Evolutionary conservation across 2,329 filamentous ascomycete species (phyloP).

Genomic region (Ceratocystis huliohia): DNA sequence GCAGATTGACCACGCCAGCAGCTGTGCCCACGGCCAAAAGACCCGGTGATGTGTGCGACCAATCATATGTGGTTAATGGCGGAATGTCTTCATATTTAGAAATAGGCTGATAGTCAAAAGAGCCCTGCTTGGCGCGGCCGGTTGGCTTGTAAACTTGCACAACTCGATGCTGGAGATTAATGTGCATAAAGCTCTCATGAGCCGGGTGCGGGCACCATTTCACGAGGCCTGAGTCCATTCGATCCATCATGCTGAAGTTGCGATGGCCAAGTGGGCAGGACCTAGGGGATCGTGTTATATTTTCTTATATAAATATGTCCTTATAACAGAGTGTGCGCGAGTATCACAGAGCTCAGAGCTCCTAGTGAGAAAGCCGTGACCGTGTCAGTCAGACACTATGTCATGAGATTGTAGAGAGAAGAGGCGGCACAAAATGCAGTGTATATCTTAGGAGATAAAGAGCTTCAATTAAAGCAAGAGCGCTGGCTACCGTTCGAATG

Average conservation of each 20-base stretch:
- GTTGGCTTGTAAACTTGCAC: conserved; percentile 52
- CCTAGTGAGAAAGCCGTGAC: not conserved
- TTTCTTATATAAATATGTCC: not conserved
- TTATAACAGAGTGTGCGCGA: not conserved
- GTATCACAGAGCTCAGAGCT: not conserved
- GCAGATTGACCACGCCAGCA: conserved; percentile 60
- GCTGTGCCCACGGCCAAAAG: conserved; percentile 64
- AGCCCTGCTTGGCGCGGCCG: conserved; percentile 43
- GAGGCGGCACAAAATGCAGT: not conserved
- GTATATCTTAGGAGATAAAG: too few relatives aligned
- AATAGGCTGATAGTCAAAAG: conserved; percentile 45
- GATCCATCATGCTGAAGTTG: conserved; percentile 36
- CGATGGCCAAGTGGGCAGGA: not conserved
- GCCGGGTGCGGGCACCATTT: conserved; percentile 52
- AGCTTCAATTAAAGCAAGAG: not conserved
- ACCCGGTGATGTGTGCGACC: conserved; percentile 49
- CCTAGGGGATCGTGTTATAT: not conserved
- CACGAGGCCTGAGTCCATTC: conserved; percentile 49
- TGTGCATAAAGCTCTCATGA: conserved; percentile 49
- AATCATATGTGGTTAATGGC: conserved; percentile 52
- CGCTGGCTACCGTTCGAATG: not conserved
- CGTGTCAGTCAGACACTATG: not conserved
- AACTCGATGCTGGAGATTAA: conserved; percentile 51
- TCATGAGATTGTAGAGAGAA: not conserved
- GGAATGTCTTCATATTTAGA: conserved; percentile 51